Evolutionary conservation across 495 filamentous ascomycete genomes (phyloP), one percentile per base, ranked within the genome.

Genomic region (Podospora australis): DNA sequence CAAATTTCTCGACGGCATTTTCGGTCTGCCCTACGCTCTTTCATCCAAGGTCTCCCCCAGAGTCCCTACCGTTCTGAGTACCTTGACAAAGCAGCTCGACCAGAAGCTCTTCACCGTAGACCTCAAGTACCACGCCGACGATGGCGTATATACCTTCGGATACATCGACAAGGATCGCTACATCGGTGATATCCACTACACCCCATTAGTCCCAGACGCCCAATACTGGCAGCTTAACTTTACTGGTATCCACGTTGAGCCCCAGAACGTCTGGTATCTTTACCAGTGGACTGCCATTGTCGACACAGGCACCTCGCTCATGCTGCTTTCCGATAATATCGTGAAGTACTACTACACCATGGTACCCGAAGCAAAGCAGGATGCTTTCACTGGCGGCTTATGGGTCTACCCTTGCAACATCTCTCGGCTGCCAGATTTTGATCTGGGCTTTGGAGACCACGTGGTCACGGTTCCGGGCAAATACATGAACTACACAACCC

Each of bases 111-210:
- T 89, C 68, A 86, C 84, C 0, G 79, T 72, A 46, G 82, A 88
- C 54, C 69, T 90, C 20, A 75, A 77, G 40, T 80, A 72, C 41
- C 82, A 75, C 72, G 24, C 32, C 23, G 71, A 77, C 26, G 75
- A 79, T 46, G 77, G 80, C 36, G 81, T 81, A 60, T 90, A 85
- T 66, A 85, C 82, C 23, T 90, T 90, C 53, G 87, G 86, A n/a
- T 83, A 71, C 56, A 80, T 90, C 59, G 82, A 88, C 59, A 53
- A 79, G 38, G 70, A 65, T 10, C 65, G 74, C 0, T 67, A 83
- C 40, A 68, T 60, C 6, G 62, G 68, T 11, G 67, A 74, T 9
- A 68, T 86, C 41, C 55, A 68, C 48, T 90, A 84, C 61, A 78
- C 78, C 2, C 67, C 74, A 19, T 64, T 88, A 39, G 74, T 86